These are phyloP conservation scores for Heliamphora pulchella DNA, from an alignment of 179 eudicot genomes.

Conservation along the genomic window DNA sequence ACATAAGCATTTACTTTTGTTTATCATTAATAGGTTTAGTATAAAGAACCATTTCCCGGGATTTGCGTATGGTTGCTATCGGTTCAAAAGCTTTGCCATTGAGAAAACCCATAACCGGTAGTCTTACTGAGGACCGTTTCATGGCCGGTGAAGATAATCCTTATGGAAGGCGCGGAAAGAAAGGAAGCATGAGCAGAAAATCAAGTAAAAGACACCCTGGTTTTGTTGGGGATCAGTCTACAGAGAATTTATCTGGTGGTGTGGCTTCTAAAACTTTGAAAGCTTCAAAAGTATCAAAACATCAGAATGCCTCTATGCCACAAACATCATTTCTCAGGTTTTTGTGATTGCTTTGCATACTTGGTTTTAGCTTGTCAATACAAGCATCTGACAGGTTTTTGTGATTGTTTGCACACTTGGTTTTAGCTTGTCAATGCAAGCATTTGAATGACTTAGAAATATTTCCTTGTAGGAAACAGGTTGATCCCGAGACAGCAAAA, in stretches of 20 bases:
- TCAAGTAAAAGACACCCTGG: conserved; percentile 30
- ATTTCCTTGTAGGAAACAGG: conserved; percentile 54
- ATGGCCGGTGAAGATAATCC: conserved; percentile 34
- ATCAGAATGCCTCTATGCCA: conserved; percentile 25
- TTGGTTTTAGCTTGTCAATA: not conserved
- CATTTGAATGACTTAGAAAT: conserved; percentile 15
- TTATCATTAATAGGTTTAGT: not conserved
- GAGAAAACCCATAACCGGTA: conserved; percentile 30
- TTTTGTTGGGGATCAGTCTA: conserved; percentile 26
- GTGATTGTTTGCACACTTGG: too few relatives aligned
- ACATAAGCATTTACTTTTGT: not conserved
- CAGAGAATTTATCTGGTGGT: conserved; percentile 28
- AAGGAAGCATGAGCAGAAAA: conserved; percentile 50
- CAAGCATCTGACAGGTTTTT: not conserved
- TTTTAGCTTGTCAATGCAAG: conserved; percentile 5
- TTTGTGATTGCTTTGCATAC: not conserved
- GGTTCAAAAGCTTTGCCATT: conserved; percentile 47
- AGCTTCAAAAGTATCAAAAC: conserved; percentile 28
- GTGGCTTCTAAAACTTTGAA: conserved; percentile 21
- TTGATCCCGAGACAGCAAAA: conserved; percentile 73
- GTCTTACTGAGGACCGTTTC: conserved; percentile 22
- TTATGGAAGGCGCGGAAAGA: conserved; percentile 23
- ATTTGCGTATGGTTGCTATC: conserved; percentile 38
- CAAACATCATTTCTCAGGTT: conserved; percentile 67
- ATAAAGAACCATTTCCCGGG: not conserved